These are phyloP conservation scores for Globisporangium parvum DNA, from an alignment of 352 stramenopile genomes.

Conservation along the genomic window DNA sequence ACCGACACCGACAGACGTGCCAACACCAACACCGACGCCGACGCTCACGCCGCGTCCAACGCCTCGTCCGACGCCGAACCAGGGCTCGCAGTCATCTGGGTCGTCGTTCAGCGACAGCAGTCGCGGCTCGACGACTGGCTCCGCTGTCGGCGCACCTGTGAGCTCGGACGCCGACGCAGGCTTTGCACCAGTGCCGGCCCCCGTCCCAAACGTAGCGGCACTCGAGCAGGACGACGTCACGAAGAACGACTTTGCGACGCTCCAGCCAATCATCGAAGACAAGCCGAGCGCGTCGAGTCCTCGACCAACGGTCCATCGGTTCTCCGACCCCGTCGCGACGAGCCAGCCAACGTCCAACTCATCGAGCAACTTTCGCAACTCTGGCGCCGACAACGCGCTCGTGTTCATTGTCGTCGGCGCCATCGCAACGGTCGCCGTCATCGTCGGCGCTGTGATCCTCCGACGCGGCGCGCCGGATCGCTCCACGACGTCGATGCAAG, in stretches of 20 bases:
- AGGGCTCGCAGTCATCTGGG: constrained; percentile 8
- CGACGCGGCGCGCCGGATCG: constrained; percentile 2
- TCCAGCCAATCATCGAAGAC: constrained; percentile 11
- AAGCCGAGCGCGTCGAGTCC: not conserved
- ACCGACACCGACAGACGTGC: not conserved
- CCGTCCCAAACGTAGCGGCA: not conserved
- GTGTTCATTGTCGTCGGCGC: constrained; percentile 16
- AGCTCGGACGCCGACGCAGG: not conserved
- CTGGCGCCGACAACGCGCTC: constrained; percentile 11
- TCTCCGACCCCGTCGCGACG: not conserved
- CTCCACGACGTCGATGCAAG: constrained; percentile 5
- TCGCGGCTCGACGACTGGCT: too few relatives aligned
- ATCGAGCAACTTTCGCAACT: not conserved
- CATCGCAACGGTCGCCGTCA: constrained; percentile 3
- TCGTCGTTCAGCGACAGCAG: constrained; percentile 4
- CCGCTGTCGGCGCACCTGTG: not conserved
- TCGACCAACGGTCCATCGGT: not conserved
- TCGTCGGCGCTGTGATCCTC: constrained; percentile 14
- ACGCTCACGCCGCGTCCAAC: not conserved
- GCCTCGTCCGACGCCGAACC: not conserved
- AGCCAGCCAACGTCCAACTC: constrained; percentile 11
- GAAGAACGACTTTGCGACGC: constrained; percentile 16
- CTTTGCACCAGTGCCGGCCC: not conserved
- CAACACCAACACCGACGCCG: not conserved
- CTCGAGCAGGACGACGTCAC: constrained; percentile 4